Conservation (phyloP, 768 basidiomycete species). For the Lentinula guzmanii region DNA sequence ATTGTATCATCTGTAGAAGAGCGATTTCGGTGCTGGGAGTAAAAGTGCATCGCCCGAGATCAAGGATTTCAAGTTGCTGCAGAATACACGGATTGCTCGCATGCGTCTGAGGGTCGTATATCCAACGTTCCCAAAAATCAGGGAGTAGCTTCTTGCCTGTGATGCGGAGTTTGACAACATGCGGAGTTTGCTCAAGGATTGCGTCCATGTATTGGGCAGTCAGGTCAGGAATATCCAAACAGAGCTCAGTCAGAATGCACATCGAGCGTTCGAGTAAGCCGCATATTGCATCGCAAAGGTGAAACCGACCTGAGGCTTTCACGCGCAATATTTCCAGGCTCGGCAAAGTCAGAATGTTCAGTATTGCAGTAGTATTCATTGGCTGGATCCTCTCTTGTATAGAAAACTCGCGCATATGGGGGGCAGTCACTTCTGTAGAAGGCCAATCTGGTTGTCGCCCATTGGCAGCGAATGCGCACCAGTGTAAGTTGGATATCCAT, state of each 20-base stretch:
- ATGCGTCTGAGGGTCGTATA: not conserved
- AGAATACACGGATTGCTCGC: not conserved
- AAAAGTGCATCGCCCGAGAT: not conserved
- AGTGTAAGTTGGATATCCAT: not conserved
- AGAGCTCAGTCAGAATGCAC: not conserved
- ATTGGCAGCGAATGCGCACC: constrained; percentile 1
- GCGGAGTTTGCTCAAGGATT: not conserved
- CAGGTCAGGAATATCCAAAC: not conserved
- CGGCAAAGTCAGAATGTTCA: not conserved
- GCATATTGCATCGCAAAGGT: not conserved
- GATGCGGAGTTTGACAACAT: not conserved
- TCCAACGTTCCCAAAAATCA: not conserved
- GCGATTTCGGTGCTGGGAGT: not conserved
- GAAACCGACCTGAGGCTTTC: not conserved
- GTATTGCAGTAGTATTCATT: not conserved
- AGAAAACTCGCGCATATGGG: not conserved
- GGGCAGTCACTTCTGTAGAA: not conserved
- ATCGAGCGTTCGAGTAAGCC: not conserved
- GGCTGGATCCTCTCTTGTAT: not conserved
- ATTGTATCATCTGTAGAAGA: not conserved
- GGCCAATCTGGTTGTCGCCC: not conserved
- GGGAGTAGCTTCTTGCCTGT: not conserved
- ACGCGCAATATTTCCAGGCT: not conserved
- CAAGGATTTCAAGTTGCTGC: not conserved
- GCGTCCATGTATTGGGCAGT: not conserved